Percentiles rank a stretch among this genome's conserved stretches.
Conservation (phyloP, 2,329 filamentous ascomycete species). For the Microsporum canis region DNA sequence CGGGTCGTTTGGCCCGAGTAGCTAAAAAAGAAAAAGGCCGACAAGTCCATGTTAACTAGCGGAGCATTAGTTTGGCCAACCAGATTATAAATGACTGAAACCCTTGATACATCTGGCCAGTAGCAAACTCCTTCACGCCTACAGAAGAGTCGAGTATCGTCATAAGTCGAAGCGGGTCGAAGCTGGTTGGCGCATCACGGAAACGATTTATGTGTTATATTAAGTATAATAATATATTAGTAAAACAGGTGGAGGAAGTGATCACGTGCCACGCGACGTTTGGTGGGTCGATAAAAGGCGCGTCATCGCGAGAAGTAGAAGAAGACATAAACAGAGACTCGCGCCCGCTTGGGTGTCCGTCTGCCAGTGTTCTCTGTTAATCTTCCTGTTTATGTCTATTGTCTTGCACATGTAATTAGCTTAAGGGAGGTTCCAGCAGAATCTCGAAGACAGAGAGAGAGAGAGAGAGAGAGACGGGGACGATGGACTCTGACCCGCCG, state of each 20-base stretch:
- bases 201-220: neutral
- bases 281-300: neutral
- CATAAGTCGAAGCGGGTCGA: neutral
- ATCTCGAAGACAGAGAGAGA: neutral
- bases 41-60: no score
- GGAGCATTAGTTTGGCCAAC: neutral
- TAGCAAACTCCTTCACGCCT: neutral
- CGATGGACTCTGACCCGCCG: slow-evolving; percentile 31
- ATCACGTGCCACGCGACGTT: slow-evolving; percentile 5
- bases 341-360: neutral
- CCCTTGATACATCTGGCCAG: neutral
- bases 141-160: neutral
- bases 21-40: no score
- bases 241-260: neutral
- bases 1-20: no score
- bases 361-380: neutral
- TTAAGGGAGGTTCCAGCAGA: neutral
- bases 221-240: no score
- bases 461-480: neutral
- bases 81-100: neutral
- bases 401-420: neutral
- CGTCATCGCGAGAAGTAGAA: slow-evolving; percentile 7
- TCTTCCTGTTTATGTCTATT: neutral
- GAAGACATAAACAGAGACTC: neutral
- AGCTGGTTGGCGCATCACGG: neutral